Evolutionary conservation across 305 asterid species (phyloP).

Genomic region (Fraxinus sp.): DNA sequence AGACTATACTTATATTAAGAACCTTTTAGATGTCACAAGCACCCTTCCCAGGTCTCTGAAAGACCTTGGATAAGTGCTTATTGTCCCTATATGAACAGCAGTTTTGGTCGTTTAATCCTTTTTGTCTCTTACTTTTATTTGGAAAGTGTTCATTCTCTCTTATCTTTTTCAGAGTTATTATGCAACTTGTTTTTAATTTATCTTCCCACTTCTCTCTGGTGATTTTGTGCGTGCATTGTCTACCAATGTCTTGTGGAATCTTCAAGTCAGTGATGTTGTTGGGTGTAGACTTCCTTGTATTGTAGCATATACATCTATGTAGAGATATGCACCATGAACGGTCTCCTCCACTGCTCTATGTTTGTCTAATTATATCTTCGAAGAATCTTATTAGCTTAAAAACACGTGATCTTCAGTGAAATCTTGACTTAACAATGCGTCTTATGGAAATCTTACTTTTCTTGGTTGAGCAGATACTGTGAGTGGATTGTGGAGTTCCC

Average conservation of each 20-base stretch:
- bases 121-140: background rate
- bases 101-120: background rate
- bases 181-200: background rate
- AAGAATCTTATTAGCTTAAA: background rate
- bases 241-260: too few relatives aligned
- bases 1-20: background rate
- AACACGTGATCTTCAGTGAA: background rate
- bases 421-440: background rate
- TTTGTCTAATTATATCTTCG: background rate
- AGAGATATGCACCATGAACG: background rate
- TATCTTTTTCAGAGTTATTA: background rate
- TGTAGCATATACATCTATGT: background rate
- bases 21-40: background rate
- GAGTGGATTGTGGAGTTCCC: constrained; percentile 22
- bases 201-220: background rate
- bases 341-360: background rate
- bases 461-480: constrained; percentile 26
- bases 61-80: background rate
- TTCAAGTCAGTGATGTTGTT: background rate
- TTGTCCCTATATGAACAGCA: background rate
- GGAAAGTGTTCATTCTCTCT: background rate
- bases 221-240: too few relatives aligned
- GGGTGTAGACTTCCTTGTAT: background rate
- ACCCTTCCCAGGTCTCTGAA: background rate
- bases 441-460: background rate